Base-by-base conservation (phyloP, 73 alveolate species). In the Paramecium octaurelia region DNA sequence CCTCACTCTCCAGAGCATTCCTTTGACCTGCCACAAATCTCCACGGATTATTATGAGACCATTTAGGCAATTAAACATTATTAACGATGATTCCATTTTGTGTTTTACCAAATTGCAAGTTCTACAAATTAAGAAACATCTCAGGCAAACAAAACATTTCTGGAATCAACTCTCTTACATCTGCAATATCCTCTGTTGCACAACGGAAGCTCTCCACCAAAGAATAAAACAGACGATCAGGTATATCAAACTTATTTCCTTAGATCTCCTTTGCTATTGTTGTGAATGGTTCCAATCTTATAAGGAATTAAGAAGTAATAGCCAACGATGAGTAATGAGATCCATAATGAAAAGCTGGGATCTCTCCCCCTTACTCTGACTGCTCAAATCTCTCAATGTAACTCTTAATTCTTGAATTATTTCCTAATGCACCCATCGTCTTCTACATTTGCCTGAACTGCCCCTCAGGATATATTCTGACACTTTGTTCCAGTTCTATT, bases 111-210 rank as follows among this genome's bases (percentile, higher is more conserved):
- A 97, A 96, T 34, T 93, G 58, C 10, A 68, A 60, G n/a, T 69
- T 64, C 40, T 92, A 73, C 40, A 93, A 21, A 76, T 93, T 93
- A 71, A 80, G 24, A 80, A 97, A 97, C 95, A 96, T 85, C 92
- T 98, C 99, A 84, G 99, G 99, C 27, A 93, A 92, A 95, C 88
- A 98, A 93, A 76, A 97, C 93, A 98, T 96, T 93, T 98, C 99
- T 14, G 99, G 99, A 76, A 97, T 96, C 46, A 98, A 88, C 92
- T 98, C 99, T 88, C 99, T 93, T 6, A 97, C 96, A 95, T 98
- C 99, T 29, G 98, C 96, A 93, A 95, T 94, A 93, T 98, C 99
- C 38, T 96, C 96, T 3, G 97, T 92, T 1, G 99, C 98, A 90
- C 96, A 80, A 23, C 88, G 31, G 68, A 94, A 94, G 12, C 99